A percentile compares a stretch with the other conserved stretches of the same genome.
phyloP scores from a whole-genome alignment of 73 alveolate species.

The Diophrys appendiculata region DNA sequence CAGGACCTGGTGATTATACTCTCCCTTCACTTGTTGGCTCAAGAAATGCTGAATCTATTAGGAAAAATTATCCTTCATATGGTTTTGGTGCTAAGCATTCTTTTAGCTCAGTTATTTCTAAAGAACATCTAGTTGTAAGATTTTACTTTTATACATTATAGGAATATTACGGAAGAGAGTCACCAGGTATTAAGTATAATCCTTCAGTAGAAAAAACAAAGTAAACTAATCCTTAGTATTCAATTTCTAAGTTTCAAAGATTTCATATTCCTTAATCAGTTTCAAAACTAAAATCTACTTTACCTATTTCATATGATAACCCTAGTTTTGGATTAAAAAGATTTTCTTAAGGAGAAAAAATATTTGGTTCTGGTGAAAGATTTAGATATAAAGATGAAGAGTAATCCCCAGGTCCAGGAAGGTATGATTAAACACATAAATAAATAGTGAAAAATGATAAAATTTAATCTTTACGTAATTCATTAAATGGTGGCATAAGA shows the following conservation, averaged over 20 bases:
- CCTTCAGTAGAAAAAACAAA: neutral
- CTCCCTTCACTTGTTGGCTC: neutral
- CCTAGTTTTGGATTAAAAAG: no score
- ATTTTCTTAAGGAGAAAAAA: no score
- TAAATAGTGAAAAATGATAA: no score
- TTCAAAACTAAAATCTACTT: neutral
- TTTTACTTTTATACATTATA: no score
- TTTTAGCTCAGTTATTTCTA: neutral
- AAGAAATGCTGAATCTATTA: neutral
- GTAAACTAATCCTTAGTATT: neutral
- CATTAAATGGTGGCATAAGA: no score
- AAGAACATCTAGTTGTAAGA: neutral
- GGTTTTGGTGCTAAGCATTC: neutral
- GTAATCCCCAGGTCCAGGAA: no score
- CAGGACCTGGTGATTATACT: constrained; percentile 13
- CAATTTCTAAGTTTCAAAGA: neutral
- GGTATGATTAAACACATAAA: no score
- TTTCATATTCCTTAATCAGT: neutral
- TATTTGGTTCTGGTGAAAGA: no score
- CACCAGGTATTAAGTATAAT: neutral
- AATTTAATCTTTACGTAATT: no score
- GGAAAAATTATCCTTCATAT: neutral
- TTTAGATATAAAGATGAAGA: no score
- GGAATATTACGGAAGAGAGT: neutral
- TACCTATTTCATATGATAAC: neutral